These are phyloP conservation scores for Aspergillus olivimuriae DNA, from an alignment of 495 filamentous ascomycete species.

Conservation along the genomic window DNA sequence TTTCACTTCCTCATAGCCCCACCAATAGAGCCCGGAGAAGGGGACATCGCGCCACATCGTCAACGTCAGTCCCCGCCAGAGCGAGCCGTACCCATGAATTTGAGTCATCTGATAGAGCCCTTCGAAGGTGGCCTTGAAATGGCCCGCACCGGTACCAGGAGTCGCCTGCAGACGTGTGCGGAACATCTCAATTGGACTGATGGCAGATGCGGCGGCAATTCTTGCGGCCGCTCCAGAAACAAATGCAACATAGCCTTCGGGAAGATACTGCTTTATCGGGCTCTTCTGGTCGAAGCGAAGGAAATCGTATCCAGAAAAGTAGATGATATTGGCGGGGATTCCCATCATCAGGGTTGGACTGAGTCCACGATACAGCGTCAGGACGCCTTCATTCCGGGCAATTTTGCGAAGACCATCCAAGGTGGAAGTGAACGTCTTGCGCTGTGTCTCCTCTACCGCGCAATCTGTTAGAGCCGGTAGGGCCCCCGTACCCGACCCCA, in stretches of 20 bases:
- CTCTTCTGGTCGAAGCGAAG: slow-evolving; percentile 64
- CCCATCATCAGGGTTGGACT: slow-evolving; percentile 92
- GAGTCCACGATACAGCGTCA: slow-evolving; percentile 86
- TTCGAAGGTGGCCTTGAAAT: slow-evolving; percentile 66
- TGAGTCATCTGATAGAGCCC: slow-evolving; percentile 75
- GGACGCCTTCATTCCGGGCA: slow-evolving; percentile 84
- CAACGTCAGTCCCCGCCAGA: slow-evolving; percentile 89
- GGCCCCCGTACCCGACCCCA: slow-evolving; percentile 37
- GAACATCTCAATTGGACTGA: slow-evolving; percentile 93
- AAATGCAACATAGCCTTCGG: slow-evolving; percentile 67
- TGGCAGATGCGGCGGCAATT: slow-evolving; percentile 70
- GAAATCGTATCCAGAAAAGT: slow-evolving; percentile 98
- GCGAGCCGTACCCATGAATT: slow-evolving; percentile 64
- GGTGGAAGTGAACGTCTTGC: slow-evolving; percentile 80
- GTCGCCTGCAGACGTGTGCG: slow-evolving; percentile 84
- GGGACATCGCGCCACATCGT: slow-evolving; percentile 97
- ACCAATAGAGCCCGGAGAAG: slow-evolving; percentile 96
- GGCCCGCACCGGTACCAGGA: slow-evolving; percentile 46
- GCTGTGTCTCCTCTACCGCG: slow-evolving; percentile 78
- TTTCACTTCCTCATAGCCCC: slow-evolving; percentile 84
- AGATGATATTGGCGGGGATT: slow-evolving; percentile 93
- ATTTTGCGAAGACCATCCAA: slow-evolving; percentile 92
- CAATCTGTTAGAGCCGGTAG: slow-evolving; percentile 54
- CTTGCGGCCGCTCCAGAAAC: slow-evolving; percentile 74
- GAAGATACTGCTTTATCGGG: slow-evolving; percentile 54